A percentile compares a stretch with the other conserved stretches of the same genome.
phyloP scores from a whole-genome alignment of 371 early-diverging fungal genomes.

The Scutellospora calospora region DNA sequence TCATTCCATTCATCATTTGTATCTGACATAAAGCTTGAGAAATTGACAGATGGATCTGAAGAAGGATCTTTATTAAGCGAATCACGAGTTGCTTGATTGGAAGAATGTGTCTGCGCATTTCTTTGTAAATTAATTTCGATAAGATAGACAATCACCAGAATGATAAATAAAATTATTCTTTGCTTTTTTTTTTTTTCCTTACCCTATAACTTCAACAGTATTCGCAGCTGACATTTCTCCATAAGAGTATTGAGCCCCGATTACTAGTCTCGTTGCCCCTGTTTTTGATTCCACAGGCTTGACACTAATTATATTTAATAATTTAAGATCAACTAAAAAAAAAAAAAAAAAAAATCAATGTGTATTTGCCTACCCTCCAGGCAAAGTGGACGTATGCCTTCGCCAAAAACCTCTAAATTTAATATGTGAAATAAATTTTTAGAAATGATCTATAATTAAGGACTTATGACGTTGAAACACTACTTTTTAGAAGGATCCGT shows the following conservation, averaged over 20 bases:
- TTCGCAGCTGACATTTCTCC: conserved; percentile 51
- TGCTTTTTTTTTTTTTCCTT: not conserved
- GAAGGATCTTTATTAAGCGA: not conserved
- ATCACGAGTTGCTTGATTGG: conserved; percentile 39
- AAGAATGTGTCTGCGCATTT: conserved; percentile 47
- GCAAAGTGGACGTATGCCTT: conserved; percentile 13
- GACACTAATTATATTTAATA: conserved; percentile 5
- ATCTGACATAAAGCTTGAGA: conserved; percentile 58
- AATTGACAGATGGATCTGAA: conserved; percentile 45
- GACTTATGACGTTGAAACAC: not conserved
- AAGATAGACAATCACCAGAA: conserved; percentile 16
- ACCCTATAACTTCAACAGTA: conserved; percentile 45
- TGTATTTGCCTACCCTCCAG: conserved; percentile 19
- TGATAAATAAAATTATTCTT: not conserved
- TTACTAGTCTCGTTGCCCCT: conserved; percentile 44
- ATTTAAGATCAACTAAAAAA: not conserved
- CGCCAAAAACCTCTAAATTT: conserved; percentile 22
- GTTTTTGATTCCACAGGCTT: conserved; percentile 41
- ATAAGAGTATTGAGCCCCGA: conserved; percentile 59
- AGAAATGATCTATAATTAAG: not conserved
- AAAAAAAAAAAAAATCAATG: not conserved
- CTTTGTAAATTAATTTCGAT: conserved; percentile 38
- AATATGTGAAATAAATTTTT: not conserved
- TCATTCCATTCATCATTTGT: conserved; percentile 67
- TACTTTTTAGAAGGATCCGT: conserved; percentile 13